Evolutionary conservation across 192 early-diverging fungal species (phyloP), one percentile per base, ranked within the genome.

Genomic region (Coemansia pectinata): DNA sequence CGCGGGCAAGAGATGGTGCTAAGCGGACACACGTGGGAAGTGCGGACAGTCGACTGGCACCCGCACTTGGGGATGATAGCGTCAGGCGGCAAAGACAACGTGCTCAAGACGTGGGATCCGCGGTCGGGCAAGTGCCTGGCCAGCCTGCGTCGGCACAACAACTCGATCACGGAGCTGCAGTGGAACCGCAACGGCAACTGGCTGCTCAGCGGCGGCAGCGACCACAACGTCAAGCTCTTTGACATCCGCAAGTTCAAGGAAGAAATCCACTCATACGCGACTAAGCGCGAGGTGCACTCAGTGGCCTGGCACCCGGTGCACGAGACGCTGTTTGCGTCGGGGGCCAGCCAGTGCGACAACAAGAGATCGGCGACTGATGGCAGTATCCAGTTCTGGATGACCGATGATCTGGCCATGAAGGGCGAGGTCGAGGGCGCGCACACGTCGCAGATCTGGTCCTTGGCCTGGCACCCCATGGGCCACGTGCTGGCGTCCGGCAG

Each of bases 131-230:
- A 93, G 65, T 88, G 88, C 38, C 78, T 99, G 33, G 91, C 92
- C 4, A 95, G 94, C 23, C 73, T 99, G 6, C 93, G 96, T 66
- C 94, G 96, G 0, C 95, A 98, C 76, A 96, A 97, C 71, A 96
- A 96, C 75, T 90, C 94, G 2, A 91, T 99, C 41, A 77, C 91
- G n/a, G 88, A 88, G 3, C 77, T 97, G 7, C 83, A 93, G 71
- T 99, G 96, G 96, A 99, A 99, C 77, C 88, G 88, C 45, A 99
- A 99, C 83, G 98, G 98, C 19, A 93, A 95, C 71, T 99, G 98
- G 98, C 83, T 99, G 3, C 88, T 92, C 3, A 96, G 92, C 14
- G 94, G 92, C 0, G 93, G 91, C 42, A 81, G 95, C 63, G 98
- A 99, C 79, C 92, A 95, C 65, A 73, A 95, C 40, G 81, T 99